Evolutionary conservation across 352 stramenopile species (phyloP), one percentile per base, ranked within the genome.

Genomic region (Globisporangium heterothallicum): DNA sequence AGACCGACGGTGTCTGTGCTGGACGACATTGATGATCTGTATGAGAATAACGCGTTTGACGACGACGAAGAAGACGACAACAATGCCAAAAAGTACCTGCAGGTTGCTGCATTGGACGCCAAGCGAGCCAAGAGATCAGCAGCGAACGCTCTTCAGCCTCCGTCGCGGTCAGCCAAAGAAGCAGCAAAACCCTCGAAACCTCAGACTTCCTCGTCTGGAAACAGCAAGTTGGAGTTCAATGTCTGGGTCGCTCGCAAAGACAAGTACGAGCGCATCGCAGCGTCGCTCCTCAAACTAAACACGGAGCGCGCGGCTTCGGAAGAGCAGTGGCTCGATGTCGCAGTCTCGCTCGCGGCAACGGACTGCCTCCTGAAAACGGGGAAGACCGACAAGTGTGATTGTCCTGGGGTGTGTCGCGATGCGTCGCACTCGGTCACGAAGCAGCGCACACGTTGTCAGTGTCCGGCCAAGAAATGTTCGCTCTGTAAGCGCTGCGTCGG

Each of bases 161-260:
- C 6, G 32, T 14, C 18, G 1, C 29, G 8, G 3, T 24, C 32
- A 18, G 9, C 14, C 8, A 52, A 42, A 27, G 54, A 55, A 24
- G 25, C 22, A 36, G 27, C 40, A 44, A n/a, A 6, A 16, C 4
- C 44, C 4, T 34, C 34, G 14, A 62, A 46, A 14, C 6, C 14
- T 2, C 10, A 48, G 56, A 51, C 21, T 24, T 16, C 7, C 4
- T 30, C 40, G 16, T 51, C 32, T 35, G 10, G 25, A 9, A 45
- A 18, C 25, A 13, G 21, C 18, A 68, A 67, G 26, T 64, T 91
- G 42, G 69, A 91, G 22, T 94, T 95, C 49, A 70, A 91, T 29
- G 70, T 87, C 10, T 95, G 83, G 83, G 81, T 95, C 12, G 72
- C 72, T 6, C 77, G 80, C 25, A 93, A 95, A 52, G 85, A 95